Conservation (phyloP, 805 yeast species). For the Starmerella apis region DNA sequence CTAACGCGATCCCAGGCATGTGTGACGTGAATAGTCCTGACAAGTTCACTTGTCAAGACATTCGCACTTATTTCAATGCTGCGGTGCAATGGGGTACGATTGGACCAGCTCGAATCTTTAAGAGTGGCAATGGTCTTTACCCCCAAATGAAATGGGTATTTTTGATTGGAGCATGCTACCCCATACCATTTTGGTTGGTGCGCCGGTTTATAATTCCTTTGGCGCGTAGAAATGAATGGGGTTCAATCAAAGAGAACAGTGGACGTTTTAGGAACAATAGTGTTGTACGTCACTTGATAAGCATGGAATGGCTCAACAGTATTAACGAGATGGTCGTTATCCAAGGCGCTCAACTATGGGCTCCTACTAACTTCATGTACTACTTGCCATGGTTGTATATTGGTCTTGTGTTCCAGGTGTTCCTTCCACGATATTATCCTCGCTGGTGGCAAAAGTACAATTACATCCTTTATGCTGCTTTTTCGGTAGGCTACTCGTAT, state of each 20-base stretch:
- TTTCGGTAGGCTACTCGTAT: slow-evolving; percentile 53
- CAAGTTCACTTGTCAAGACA: slow-evolving; percentile 33
- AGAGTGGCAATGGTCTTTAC: slow-evolving; percentile 37
- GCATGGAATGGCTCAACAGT: slow-evolving; percentile 29
- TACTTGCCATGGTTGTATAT: slow-evolving; percentile 22
- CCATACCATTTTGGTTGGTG: slow-evolving; percentile 29
- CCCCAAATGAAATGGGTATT: slow-evolving; percentile 55
- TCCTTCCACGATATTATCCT: slow-evolving; percentile 39
- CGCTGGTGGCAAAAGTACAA: slow-evolving; percentile 48
- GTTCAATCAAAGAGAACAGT: slow-evolving; percentile 9
- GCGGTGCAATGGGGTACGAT: slow-evolving; percentile 39
- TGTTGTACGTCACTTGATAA: slow-evolving; percentile 9
- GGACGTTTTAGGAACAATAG: slow-evolving; percentile 11
- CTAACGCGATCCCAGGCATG: slow-evolving; percentile 29
- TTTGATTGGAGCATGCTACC: slow-evolving; percentile 40
- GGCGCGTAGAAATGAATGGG: slow-evolving; percentile 16
- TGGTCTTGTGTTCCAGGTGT: slow-evolving; percentile 38
- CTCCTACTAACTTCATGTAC: slow-evolving; percentile 27
- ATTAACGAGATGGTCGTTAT: slow-evolving; percentile 40
- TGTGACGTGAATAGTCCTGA: slow-evolving; percentile 27
- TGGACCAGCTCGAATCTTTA: slow-evolving; percentile 37
- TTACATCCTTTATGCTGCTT: slow-evolving; percentile 45
- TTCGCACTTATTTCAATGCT: slow-evolving; percentile 40
- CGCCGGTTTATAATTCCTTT: slow-evolving; percentile 36
- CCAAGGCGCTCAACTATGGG: slow-evolving; percentile 37